Conservation (phyloP, 176 grass and related monocot species). For the Aegilops longissima region DNA sequence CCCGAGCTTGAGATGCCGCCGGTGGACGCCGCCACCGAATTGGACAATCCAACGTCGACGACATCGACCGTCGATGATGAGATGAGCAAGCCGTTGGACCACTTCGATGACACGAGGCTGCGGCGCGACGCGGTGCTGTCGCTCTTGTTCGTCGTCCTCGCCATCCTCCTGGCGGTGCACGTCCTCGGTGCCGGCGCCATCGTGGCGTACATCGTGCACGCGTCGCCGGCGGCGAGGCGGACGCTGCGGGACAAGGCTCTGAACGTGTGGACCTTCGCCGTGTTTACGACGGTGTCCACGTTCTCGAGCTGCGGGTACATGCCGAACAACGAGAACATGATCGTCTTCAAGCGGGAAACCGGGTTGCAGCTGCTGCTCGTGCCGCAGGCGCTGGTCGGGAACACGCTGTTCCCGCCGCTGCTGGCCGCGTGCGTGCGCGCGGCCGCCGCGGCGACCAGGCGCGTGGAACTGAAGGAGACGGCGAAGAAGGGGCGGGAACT, state of each 20-base stretch:
- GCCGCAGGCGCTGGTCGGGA: constrained; percentile 37
- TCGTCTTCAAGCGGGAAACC: constrained; percentile 39
- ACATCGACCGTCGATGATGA: neutral
- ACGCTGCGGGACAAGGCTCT: constrained; percentile 45
- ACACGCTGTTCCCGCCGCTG: constrained; percentile 53
- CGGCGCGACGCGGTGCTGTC: constrained; percentile 30
- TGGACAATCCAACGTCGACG: neutral
- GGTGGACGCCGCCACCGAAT: neutral
- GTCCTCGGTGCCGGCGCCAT: constrained; percentile 30
- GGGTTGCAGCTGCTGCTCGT: constrained; percentile 56
- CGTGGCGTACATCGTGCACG: constrained; percentile 19
- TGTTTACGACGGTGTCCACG: constrained; percentile 64
- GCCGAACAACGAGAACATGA: constrained; percentile 76
- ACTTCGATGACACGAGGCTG: neutral
- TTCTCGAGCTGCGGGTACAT: constrained; percentile 64
- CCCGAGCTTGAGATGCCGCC: neutral
- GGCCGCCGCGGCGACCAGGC: constrained; percentile 19
- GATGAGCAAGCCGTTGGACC: neutral
- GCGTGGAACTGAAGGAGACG: constrained; percentile 35
- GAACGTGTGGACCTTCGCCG: constrained; percentile 44
- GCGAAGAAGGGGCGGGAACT: constrained; percentile 1
- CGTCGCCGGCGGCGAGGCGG: constrained; percentile 15
- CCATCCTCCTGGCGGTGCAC: constrained; percentile 42
- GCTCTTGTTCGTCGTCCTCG: constrained; percentile 41
- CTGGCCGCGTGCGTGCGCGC: constrained; percentile 45